Conservation (phyloP, 192 early-diverging fungal genomes). For the Rhizophagus clarus region DNA sequence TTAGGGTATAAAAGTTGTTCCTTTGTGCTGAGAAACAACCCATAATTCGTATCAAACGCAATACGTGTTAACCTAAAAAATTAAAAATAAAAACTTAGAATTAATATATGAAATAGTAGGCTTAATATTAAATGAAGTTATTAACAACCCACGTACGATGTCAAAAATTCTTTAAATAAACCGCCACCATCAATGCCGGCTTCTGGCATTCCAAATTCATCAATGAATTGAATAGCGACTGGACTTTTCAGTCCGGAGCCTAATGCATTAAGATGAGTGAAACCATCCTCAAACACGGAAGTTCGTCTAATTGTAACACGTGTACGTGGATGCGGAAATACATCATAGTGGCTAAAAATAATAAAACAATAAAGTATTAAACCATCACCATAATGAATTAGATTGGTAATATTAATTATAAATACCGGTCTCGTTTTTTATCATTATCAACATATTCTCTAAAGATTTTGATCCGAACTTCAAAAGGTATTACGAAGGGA, state of each 20-base stretch:
- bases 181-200: slow-evolving; percentile 97
- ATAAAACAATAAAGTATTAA: background rate
- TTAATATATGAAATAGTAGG: background rate
- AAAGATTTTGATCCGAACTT: slow-evolving; percentile 85
- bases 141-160: slow-evolving; percentile 48
- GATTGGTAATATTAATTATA: background rate
- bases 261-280: slow-evolving; percentile 65
- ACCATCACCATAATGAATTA: background rate
- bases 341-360: background rate
- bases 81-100: slow-evolving; percentile 2
- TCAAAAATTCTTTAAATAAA: slow-evolving; percentile 97
- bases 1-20: slow-evolving; percentile 77
- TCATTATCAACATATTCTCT: slow-evolving; percentile 76
- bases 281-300: slow-evolving; percentile 92
- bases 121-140: background rate
- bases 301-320: slow-evolving; percentile 68
- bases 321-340: slow-evolving; percentile 33
- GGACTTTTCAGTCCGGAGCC: slow-evolving; percentile 71
- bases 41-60: slow-evolving; percentile 74
- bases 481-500: slow-evolving; percentile 93
- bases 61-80: slow-evolving; percentile 59
- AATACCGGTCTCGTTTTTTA: slow-evolving; percentile 37
- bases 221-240: slow-evolving; percentile 85
- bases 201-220: slow-evolving; percentile 80
- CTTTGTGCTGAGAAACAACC: slow-evolving; percentile 66